Evolutionary conservation across 768 basidiomycete genomes (phyloP), one percentile per base, ranked within the genome.

Genomic region (Leccinum longicurvipes): DNA sequence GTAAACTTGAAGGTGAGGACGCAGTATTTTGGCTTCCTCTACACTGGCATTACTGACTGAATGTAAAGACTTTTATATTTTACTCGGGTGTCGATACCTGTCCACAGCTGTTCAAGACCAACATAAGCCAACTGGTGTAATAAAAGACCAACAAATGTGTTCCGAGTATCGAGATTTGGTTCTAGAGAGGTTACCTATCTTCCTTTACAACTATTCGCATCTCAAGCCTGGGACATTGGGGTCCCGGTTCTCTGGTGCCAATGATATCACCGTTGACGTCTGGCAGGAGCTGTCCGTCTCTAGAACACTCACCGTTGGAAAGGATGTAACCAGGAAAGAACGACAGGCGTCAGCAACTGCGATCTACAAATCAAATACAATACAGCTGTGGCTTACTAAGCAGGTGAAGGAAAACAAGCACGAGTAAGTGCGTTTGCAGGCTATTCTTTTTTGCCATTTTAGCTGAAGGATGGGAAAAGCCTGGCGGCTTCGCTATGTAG

Each of bases 191-290:
- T 76, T 95, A 19, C 89, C 92, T 0, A 75, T 97, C 21, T 96
- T 97, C 75, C 76, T 96, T 10, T 85, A 93, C 45, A 93, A 95
- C 63, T 88, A 91, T 56, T 81, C 80, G 0, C 84, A 87, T 67
- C 75, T 82, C 1, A 76, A 75, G 23, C 79, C 82, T 0, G 73
- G 73, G 39, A 77, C 88, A 12, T 76, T 83, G 1, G 81, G 77
- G 57, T 75, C 71, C 32, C 88, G 84, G 86, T 70, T 88, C 31
- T 82, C 77, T 29, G 73, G 77, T 8, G 36, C 36, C 4, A 39
- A 89, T 6, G 11, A 12, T 60, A 87, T 91, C 62, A 68, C 81
- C 25, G 88, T 89, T 51, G 83, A 76, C 58, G 77, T 79, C 7
- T 90, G 82, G 62, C 81, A 82, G 12, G 84, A 82, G 61, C 66